These are phyloP conservation scores for Ammopiptanthus mongolicus DNA, from an alignment of 306 rosid genomes.

Conservation along the genomic window DNA sequence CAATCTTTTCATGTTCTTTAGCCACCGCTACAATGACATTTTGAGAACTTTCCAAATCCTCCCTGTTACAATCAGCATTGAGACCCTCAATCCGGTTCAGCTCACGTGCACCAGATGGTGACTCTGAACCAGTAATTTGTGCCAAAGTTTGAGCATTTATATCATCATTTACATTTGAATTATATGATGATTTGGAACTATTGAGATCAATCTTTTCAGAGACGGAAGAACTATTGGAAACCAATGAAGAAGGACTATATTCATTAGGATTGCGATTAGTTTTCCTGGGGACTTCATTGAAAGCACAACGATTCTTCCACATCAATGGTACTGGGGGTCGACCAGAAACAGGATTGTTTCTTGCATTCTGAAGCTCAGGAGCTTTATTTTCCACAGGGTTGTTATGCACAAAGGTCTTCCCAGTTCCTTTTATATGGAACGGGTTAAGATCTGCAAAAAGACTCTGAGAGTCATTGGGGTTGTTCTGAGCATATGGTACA, in stretches of 20 bases:
- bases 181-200: constrained; percentile 39
- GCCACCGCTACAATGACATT: constrained; percentile 21
- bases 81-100: constrained; percentile 37
- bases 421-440: constrained; percentile 83
- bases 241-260: constrained; percentile 46
- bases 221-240: constrained; percentile 48
- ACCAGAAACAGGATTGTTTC: constrained; percentile 48
- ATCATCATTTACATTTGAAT: constrained; percentile 32
- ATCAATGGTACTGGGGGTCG: constrained; percentile 60
- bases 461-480: constrained; percentile 55
- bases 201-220: constrained; percentile 47
- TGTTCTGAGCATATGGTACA: constrained; percentile 68
- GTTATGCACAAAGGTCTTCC: constrained; percentile 57
- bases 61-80: constrained; percentile 30
- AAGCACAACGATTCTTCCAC: constrained; percentile 79
- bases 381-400: constrained; percentile 57
- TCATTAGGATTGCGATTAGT: constrained; percentile 55
- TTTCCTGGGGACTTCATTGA: constrained; percentile 70
- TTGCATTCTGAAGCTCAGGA: constrained; percentile 52
- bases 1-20: constrained; percentile 38
- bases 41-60: constrained; percentile 30
- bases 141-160: constrained; percentile 31
- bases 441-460: constrained; percentile 95
- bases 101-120: constrained; percentile 26
- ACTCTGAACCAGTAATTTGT: constrained; percentile 26